Conservation (phyloP, 2,329 filamentous ascomycete species). For the Ceratocystis colombiana region DNA sequence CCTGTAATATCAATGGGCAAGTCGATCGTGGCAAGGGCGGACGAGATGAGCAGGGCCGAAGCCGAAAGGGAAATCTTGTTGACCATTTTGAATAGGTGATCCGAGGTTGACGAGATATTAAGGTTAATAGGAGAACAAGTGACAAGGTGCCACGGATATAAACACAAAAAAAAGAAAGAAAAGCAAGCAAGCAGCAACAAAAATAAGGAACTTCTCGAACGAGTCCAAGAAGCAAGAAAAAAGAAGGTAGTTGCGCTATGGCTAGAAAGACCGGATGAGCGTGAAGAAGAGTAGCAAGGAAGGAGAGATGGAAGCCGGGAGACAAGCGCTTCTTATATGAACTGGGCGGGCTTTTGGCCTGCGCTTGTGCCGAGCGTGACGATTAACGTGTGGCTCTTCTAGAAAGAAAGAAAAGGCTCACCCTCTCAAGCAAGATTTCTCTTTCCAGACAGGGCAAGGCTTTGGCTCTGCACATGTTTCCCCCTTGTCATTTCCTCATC, state of each 20-base stretch:
- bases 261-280: slow-evolving; percentile 12
- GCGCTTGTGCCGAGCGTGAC: not conserved
- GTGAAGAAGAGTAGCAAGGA: not conserved
- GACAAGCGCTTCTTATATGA: not conserved
- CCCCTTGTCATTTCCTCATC: slow-evolving; percentile 6
- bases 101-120: not conserved
- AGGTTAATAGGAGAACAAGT: not conserved
- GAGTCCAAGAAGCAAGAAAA: not conserved
- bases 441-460: not conserved
- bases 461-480: not conserved
- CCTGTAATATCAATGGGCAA: not conserved
- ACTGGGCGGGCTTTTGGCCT: not conserved
- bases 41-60: slow-evolving; percentile 7
- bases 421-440: not conserved
- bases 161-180: not conserved
- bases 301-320: not conserved
- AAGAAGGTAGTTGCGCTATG: not conserved
- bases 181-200: not conserved
- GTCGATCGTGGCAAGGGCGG: not conserved
- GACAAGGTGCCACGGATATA: not conserved
- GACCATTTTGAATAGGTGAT: slow-evolving; percentile 13
- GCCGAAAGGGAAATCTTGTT: slow-evolving; percentile 18
- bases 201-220: not conserved
- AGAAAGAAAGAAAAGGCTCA: too few relatives aligned
- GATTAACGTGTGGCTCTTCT: not conserved